A percentile compares a stretch with the other conserved stretches of the same genome.
These are phyloP conservation scores for Inga leiocalycina DNA, from an alignment of 306 rosid genomes.

Conservation along the genomic window DNA sequence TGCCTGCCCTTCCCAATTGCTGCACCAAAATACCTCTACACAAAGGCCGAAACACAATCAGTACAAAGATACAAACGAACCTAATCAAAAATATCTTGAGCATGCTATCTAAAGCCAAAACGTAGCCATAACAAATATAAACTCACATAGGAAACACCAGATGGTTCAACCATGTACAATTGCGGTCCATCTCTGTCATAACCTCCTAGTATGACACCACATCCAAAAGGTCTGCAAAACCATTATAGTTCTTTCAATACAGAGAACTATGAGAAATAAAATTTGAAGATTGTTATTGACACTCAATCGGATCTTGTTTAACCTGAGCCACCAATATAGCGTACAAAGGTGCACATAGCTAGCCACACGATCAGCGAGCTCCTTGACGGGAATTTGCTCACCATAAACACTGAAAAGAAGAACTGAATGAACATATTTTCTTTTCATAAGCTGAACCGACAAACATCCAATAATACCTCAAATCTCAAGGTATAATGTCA, in stretches of 20 bases:
- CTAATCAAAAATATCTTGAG: not conserved
- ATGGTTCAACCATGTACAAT: conserved; percentile 94
- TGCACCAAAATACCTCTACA: conserved; percentile 92
- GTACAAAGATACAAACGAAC: conserved; percentile 17
- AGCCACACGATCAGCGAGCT: conserved; percentile 95
- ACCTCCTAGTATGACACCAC: conserved; percentile 96
- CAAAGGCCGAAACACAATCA: conserved; percentile 36
- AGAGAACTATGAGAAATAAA: conserved; percentile 29
- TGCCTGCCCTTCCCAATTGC: conserved; percentile 99
- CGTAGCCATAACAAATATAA: conserved; percentile 21
- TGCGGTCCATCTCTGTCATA: conserved; percentile 99
- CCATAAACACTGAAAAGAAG: conserved; percentile 72
- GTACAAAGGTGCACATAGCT: conserved; percentile 99
- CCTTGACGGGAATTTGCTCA: conserved; percentile 88
- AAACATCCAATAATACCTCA: conserved; percentile 27
- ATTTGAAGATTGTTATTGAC: conserved; percentile 23
- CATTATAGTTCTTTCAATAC: conserved; percentile 23
- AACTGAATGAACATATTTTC: conserved; percentile 26
- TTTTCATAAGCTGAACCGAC: conserved; percentile 7
- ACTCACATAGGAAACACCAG: conserved; percentile 93
- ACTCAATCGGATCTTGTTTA: conserved; percentile 19
- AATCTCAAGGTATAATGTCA: not conserved
- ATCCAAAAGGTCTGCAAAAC: conserved; percentile 90
- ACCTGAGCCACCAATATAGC: conserved; percentile 99
- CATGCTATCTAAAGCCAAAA: conserved; percentile 14